A percentile compares a stretch with the other conserved stretches of the same genome.
phyloP scores from a whole-genome alignment of 179 eudicot species.

The Drosera spatulata region DNA sequence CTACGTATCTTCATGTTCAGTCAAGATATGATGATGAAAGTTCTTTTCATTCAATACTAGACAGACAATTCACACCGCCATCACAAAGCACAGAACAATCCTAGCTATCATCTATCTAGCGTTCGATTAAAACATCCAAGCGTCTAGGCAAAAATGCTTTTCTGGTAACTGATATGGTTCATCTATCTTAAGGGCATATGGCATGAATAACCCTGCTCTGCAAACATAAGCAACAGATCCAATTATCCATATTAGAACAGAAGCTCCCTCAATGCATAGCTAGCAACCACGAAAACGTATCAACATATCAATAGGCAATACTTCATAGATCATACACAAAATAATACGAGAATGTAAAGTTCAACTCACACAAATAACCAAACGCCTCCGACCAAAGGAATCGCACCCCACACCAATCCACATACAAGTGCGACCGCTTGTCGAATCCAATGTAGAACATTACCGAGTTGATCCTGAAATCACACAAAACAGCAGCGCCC shows the following conservation, averaged over 20 bases:
- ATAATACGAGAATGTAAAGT: neutral
- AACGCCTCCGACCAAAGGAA: conserved; percentile 90
- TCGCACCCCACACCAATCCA: conserved; percentile 83
- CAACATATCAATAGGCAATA: neutral
- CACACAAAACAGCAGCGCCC: conserved; percentile 5
- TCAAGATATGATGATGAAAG: neutral
- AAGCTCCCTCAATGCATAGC: no score
- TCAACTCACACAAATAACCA: conserved; percentile 82
- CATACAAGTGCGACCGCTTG: conserved; percentile 65
- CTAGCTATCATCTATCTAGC: neutral
- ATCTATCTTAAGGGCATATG: no score
- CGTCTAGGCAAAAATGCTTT: no score
- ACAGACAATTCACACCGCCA: neutral
- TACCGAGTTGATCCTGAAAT: conserved; percentile 82
- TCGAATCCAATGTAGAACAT: conserved; percentile 89
- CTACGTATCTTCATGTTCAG: neutral
- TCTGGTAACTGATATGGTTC: no score
- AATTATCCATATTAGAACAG: no score
- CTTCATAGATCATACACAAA: neutral
- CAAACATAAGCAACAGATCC: no score
- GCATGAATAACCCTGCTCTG: no score
- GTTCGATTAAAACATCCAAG: neutral
- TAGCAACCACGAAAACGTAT: neutral
- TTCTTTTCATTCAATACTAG: neutral
- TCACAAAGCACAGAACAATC: neutral